Evolutionary conservation across 2,329 filamentous ascomycete species (phyloP).

Genomic region (Claviceps sp.): DNA sequence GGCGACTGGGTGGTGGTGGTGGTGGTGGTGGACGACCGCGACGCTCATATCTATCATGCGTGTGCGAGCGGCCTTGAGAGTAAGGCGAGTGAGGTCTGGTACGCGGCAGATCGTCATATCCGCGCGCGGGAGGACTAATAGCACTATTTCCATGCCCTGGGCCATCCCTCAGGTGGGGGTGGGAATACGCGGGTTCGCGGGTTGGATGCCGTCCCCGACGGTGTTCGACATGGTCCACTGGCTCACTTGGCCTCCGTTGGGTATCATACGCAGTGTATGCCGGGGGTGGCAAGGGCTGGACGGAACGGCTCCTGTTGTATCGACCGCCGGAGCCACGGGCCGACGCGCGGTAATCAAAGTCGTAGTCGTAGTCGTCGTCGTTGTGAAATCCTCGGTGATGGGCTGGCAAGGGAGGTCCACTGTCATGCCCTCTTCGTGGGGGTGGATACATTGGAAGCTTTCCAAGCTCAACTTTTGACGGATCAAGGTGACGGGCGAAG

Average conservation of each 20-base stretch:
- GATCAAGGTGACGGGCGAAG: not conserved
- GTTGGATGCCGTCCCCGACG: not conserved
- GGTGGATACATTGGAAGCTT: not conserved
- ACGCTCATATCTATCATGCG: not conserved
- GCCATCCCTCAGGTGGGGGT: not conserved
- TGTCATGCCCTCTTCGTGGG: conserved; percentile 2
- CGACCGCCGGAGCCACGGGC: not conserved
- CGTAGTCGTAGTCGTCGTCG: not conserved
- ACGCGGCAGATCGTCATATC: not conserved
- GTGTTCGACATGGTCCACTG: not conserved
- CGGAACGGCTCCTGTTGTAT: not conserved
- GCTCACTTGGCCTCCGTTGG: not conserved
- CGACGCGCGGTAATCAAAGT: not conserved
- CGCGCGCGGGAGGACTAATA: not conserved
- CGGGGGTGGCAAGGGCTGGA: not conserved
- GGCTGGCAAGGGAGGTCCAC: conserved; percentile 1
- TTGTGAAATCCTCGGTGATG: not conserved
- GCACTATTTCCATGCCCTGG: not conserved
- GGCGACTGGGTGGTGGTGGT: not conserved
- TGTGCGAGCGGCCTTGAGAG: not conserved
- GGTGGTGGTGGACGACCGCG: not conserved
- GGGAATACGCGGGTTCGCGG: not conserved
- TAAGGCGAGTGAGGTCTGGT: conserved; percentile 2
- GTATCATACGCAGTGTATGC: not conserved
- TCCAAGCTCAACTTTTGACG: not conserved